Conservation (phyloP, 2,329 filamentous ascomycete species). For the Emergomyces orientalis region DNA sequence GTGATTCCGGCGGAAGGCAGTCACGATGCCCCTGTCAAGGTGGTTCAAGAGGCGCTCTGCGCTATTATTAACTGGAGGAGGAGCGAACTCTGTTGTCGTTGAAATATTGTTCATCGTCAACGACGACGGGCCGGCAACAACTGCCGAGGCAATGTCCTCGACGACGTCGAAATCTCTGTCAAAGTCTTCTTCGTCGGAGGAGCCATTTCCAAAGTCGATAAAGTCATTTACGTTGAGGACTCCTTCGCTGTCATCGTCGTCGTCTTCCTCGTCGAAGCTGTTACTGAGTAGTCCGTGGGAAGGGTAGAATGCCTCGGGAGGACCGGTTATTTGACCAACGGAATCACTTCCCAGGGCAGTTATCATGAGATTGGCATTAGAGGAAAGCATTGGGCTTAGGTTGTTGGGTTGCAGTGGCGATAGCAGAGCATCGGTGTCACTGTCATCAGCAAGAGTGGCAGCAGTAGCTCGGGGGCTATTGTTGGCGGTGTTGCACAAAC, state of each 20-base stretch:
- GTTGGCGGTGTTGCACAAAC: slow-evolving; percentile 34
- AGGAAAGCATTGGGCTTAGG: slow-evolving; percentile 51
- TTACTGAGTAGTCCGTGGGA: slow-evolving; percentile 47
- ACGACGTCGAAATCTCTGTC: slow-evolving; percentile 43
- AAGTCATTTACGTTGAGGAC: slow-evolving; percentile 61
- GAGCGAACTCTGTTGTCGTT: slow-evolving; percentile 3
- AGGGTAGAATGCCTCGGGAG: slow-evolving; percentile 66
- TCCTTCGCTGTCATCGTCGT: slow-evolving; percentile 56
- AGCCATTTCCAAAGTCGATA: slow-evolving; percentile 55
- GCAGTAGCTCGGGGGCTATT: slow-evolving; percentile 35
- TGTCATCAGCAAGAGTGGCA: slow-evolving; percentile 35
- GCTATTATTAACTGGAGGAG: slow-evolving; percentile 9
- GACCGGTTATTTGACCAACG: slow-evolving; percentile 57
- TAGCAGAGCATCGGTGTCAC: slow-evolving; percentile 35
- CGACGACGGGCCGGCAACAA: slow-evolving; percentile 39
- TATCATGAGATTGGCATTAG: slow-evolving; percentile 69
- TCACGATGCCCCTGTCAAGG: slow-evolving; percentile 62
- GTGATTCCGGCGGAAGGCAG: slow-evolving; percentile 61
- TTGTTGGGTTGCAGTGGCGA: slow-evolving; percentile 29
- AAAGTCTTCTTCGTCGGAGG: slow-evolving; percentile 51
- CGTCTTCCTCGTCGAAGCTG: slow-evolving; percentile 52
- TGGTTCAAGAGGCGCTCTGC: slow-evolving; percentile 52
- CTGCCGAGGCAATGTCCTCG: slow-evolving; percentile 34
- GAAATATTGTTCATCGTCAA: not conserved
- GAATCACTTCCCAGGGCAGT: slow-evolving; percentile 53